Evolutionary conservation across 2,329 filamentous ascomycete species (phyloP).

Genomic region (Fusarium verrucosum): DNA sequence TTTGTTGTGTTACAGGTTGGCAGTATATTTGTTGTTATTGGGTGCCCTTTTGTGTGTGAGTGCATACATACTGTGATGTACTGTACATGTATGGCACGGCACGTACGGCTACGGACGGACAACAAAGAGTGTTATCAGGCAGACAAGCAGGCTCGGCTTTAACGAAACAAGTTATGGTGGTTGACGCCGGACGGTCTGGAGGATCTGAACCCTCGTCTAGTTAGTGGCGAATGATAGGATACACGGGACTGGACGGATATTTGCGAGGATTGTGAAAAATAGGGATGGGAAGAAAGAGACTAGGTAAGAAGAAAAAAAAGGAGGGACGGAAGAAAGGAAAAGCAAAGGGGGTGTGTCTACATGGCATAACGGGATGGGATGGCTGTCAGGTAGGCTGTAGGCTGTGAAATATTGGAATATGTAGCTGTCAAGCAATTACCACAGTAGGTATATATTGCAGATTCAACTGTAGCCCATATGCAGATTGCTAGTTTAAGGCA

Average conservation of each 20-base stretch:
- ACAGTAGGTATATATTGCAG: constrained; percentile 1
- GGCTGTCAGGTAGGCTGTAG: not conserved
- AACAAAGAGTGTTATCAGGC: not conserved
- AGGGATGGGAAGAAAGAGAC: not conserved
- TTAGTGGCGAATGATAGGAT: constrained; percentile 1
- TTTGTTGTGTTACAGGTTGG: constrained; percentile 13
- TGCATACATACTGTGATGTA: not conserved
- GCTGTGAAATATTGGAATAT: not conserved
- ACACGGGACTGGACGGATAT: not conserved
- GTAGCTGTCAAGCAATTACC: not conserved
- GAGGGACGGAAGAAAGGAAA: not conserved
- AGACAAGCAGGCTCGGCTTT: not conserved
- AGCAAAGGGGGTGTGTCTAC: not conserved
- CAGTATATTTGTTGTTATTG: constrained; percentile 13
- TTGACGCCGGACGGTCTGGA: not conserved
- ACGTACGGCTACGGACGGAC: not conserved
- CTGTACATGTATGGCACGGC: too few species aligned
- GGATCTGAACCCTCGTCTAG: constrained; percentile 5
- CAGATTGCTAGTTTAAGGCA: too few species aligned
- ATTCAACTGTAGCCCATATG: constrained; percentile 3
- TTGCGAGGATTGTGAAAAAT: not conserved
- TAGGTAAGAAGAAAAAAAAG: not conserved
- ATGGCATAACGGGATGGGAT: not conserved
- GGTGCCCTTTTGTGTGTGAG: not conserved
- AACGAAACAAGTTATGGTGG: not conserved